These are phyloP conservation scores for Malania oleifera DNA, from an alignment of 164 flowering plant species.

Conservation along the genomic window DNA sequence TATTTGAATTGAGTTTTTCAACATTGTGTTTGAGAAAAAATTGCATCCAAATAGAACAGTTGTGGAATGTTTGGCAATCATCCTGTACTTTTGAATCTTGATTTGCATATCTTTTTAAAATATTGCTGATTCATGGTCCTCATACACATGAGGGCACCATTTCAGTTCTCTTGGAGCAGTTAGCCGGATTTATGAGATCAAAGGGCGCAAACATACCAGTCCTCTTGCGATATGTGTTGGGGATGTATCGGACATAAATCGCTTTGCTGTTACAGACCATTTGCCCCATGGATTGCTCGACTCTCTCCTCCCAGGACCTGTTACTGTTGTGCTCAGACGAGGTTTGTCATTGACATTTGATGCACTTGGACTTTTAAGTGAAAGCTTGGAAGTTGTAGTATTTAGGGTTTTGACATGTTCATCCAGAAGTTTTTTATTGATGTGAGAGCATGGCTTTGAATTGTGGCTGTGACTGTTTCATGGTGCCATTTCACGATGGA, in stretches of 20 bases:
- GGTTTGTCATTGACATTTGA: constrained; percentile 35
- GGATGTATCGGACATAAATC: constrained; percentile 67
- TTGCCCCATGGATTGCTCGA: constrained; percentile 78
- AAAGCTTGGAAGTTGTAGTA: too few species aligned
- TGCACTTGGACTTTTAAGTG: too few species aligned
- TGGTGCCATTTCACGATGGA: too few species aligned
- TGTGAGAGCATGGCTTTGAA: too few species aligned
- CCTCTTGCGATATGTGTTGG: constrained; percentile 96
- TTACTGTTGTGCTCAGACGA: constrained; percentile 77
- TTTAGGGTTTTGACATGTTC: too few species aligned
- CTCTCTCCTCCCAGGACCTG: constrained; percentile 93
- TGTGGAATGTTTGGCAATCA: too few species aligned
- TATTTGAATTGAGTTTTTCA: too few species aligned
- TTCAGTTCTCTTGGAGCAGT: constrained; percentile 87
- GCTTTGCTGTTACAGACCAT: constrained; percentile 69
- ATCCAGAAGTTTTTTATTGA: too few species aligned
- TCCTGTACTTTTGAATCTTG: not conserved
- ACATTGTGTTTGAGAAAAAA: too few species aligned
- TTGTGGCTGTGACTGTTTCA: too few species aligned
- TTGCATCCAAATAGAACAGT: too few species aligned
- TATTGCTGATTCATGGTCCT: not conserved
- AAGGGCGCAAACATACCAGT: constrained; percentile 86
- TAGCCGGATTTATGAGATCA: constrained; percentile 78
- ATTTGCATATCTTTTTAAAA: too few species aligned
- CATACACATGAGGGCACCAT: not conserved